A percentile compares a stretch with the other conserved stretches of the same genome.
Evolutionary conservation across 176 grass and related monocot species (phyloP).

Genomic region (Eragrostis nindensis): DNA sequence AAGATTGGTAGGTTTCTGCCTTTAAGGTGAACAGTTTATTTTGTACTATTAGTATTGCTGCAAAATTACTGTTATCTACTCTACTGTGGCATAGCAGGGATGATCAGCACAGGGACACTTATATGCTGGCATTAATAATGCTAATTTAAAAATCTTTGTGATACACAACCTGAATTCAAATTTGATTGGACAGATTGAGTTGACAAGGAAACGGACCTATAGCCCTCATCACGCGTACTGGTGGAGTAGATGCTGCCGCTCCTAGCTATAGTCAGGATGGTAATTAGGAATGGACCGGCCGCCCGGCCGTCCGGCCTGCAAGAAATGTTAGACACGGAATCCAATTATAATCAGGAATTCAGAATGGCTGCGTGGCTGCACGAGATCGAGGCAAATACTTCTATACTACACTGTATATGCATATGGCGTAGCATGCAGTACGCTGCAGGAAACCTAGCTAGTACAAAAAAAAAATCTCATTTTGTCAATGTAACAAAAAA

Average conservation of each 20-base stretch:
- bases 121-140: too few species aligned
- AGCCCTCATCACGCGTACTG: not conserved
- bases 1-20: too few species aligned
- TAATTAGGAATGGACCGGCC: constrained; percentile 42
- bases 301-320: constrained; percentile 34
- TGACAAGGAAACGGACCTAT: not conserved
- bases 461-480: too few species aligned
- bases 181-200: not conserved
- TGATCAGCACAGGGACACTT: too few species aligned
- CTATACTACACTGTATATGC: too few species aligned
- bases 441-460: not conserved
- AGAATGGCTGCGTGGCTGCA: constrained; percentile 21
- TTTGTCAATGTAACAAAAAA: too few species aligned
- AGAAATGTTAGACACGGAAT: constrained; percentile 45
- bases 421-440: not conserved
- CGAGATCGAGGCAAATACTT: constrained; percentile 30
- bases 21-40: too few species aligned
- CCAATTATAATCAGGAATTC: constrained; percentile 34
- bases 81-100: too few species aligned
- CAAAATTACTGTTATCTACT: too few species aligned
- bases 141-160: too few species aligned
- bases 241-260: not conserved
- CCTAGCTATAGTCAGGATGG: not conserved
- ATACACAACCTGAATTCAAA: not conserved
- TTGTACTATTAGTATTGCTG: too few species aligned